A percentile compares a stretch with the other conserved stretches of the same genome.
Evolutionary conservation across 805 yeast genomes (phyloP).

Genomic region (Kodamaea nitidulidarum): DNA sequence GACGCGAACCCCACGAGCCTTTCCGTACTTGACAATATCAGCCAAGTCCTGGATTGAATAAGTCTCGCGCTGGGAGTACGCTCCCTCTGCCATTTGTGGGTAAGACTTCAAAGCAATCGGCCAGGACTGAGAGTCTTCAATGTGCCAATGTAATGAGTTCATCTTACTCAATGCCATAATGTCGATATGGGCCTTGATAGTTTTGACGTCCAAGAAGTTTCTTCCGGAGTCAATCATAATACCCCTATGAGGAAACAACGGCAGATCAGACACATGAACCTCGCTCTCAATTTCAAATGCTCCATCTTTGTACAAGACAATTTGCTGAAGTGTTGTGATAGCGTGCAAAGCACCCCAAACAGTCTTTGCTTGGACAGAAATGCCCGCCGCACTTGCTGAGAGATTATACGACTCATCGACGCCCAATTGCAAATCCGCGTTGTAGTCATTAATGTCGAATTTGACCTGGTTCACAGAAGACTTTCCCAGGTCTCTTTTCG

Average conservation of each 20-base stretch:
- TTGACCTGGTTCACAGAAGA: conserved; percentile 5
- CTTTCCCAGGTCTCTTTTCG: background rate
- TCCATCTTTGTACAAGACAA: conserved; percentile 26
- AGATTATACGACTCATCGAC: conserved; percentile 36
- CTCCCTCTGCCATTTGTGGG: conserved; percentile 38
- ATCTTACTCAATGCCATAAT: conserved; percentile 35
- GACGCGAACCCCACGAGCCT: conserved; percentile 35
- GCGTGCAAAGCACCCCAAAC: conserved; percentile 43
- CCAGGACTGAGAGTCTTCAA: conserved; percentile 40
- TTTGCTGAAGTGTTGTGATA: conserved; percentile 37
- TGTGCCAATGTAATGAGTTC: conserved; percentile 41
- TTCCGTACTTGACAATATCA: conserved; percentile 29
- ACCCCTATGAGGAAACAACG: conserved; percentile 37
- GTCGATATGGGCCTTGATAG: conserved; percentile 33
- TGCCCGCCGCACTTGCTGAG: conserved; percentile 11
- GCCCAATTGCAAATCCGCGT: conserved; percentile 29
- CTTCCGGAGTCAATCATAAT: conserved; percentile 37
- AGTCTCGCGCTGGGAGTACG: conserved; percentile 29
- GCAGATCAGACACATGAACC: conserved; percentile 31
- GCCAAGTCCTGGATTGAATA: conserved; percentile 26
- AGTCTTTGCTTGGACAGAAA: conserved; percentile 28
- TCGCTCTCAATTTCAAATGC: conserved; percentile 28
- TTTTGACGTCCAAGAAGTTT: conserved; percentile 26
- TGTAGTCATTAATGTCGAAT: conserved; percentile 16
- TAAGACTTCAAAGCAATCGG: conserved; percentile 28